Evolutionary conservation across 2,329 filamentous ascomycete species (phyloP), one percentile per base, ranked within the genome.

Genomic region (Didymella keratinophila): DNA sequence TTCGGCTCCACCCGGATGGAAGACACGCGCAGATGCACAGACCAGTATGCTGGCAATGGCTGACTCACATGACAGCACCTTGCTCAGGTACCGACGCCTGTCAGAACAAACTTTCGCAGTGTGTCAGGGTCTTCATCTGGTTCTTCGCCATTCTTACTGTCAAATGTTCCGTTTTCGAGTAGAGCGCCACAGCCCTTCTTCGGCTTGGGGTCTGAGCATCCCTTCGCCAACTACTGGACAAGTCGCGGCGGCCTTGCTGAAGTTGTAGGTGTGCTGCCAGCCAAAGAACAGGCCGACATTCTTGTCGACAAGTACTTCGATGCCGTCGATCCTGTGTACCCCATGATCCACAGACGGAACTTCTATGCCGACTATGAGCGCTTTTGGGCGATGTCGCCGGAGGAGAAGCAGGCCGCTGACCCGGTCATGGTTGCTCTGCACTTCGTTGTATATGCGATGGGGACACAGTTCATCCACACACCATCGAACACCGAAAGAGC

Each of bases 141-240:
- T 2, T 80, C 78, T 12, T 81, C 81, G 18, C 80, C 83, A 2
- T 82, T 78, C 20, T 81, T 92, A 11, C 80, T 93, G 44, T 91
- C 89, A 49, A 88, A 91, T 69, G 84, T 92, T 2, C 89, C 90
- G 0, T 90, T 89, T 71, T 89, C 89, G 0, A 82, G 86, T 41
- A 86, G 88, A 10, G 87, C 87, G 7, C 87, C 88, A 1, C 91
- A 88, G 54, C 92, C 91, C 64, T 89, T 93, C 54, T 93, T 93
- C 71, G 90, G 90, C n/a, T 87, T 92, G 62, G 90, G 89, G 14
- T 87, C 88, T 0, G 89, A 92, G 71, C 89, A 92, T 71, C 90
- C 89, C 0, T 93, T 93, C 71, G 87, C 89, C 69, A 93, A 93
- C 71, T 93, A 93, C 76, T 94, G 91, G 91, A 93, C 90, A 2